phyloP scores from a whole-genome alignment of 345 rosid species.

The Bruguiera parviflora region DNA sequence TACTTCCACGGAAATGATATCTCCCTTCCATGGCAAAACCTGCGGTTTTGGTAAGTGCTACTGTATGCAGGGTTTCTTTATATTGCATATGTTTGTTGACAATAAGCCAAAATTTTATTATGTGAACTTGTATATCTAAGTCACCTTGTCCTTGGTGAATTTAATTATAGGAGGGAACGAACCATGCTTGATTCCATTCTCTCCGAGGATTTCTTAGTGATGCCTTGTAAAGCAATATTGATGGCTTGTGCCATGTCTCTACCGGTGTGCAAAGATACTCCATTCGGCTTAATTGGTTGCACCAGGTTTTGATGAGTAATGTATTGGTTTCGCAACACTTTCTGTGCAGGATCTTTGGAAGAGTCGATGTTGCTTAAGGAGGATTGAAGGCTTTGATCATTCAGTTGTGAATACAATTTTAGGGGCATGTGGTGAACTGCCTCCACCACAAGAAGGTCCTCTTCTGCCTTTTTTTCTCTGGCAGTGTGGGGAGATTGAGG shows the following conservation, averaged over 20 bases:
- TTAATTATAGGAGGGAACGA: conserved; percentile 65
- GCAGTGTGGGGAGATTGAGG: conserved; percentile 89
- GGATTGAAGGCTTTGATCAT: conserved; percentile 89
- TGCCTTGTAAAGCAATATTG: conserved; percentile 79
- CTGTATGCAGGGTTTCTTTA: neutral
- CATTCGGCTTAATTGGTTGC: neutral
- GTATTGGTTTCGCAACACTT: neutral
- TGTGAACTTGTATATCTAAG: neutral
- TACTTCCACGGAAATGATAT: conserved; percentile 70
- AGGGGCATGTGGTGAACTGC: conserved; percentile 77
- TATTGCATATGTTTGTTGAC: neutral
- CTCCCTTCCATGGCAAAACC: conserved; percentile 88
- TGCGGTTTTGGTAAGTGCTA: conserved; percentile 76
- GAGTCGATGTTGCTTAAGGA: conserved; percentile 59
- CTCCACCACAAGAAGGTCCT: conserved; percentile 57
- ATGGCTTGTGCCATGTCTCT: conserved; percentile 83
- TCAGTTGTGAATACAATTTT: conserved; percentile 63
- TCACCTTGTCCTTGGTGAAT: neutral
- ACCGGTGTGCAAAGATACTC: conserved; percentile 48
- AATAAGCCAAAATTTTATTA: neutral
- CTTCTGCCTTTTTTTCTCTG: conserved; percentile 68
- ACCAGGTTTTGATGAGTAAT: neutral
- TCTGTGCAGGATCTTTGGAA: conserved; percentile 74
- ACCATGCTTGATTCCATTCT: conserved; percentile 62
- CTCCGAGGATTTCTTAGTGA: conserved; percentile 52